Evolutionary conservation across 352 stramenopile genomes (phyloP), one percentile per base, ranked within the genome.

Genomic region (Detonula confervacea): DNA sequence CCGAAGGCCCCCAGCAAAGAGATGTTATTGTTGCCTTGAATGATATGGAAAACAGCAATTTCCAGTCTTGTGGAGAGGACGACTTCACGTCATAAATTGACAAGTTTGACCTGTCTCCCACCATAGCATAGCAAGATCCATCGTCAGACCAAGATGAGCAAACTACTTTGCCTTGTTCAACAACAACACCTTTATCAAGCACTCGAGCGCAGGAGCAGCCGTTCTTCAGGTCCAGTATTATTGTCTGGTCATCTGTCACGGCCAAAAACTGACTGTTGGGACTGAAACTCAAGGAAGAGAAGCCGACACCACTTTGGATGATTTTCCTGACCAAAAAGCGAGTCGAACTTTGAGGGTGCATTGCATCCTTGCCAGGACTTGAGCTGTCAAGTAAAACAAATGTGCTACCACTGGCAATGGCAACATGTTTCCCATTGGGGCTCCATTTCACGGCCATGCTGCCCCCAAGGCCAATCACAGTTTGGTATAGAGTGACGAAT

Each of bases 401-500:
- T 37, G 77, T 83, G 20, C 66, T 86, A 6, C 73, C 77, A 37
- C 73, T 77, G 22, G 57, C 29, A 44, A 91, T 76, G 2, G 68
- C 73, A 77, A 89, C 37, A 70, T 54, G 81, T 51, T 62, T 65
- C 49, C 83, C 86, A 60, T 86, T 83, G 4, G 59, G 59, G 68
- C 82, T 89, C 86, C 86, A 91, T 75, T 80, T 59, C 29, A 91
- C 84, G 2, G 70, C 80, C 3, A 87, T 51, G 4, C 77, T 78
- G 12, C 71, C 65, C 51, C 61, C 61, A n/a, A 35, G 77, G 46
- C 79, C 72, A 18, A 90, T 46, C 0, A 91, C 82, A 22, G 86
- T 67, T 67, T 91, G 82, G 35, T 90, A 91, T 0, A 71, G 47
- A 37, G 75, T 82, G 24, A 79, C 64, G 68, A 90, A 91, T 39